Evolutionary conservation across 257 asterid species (phyloP).

Genomic region (Ehretia macrophylla): DNA sequence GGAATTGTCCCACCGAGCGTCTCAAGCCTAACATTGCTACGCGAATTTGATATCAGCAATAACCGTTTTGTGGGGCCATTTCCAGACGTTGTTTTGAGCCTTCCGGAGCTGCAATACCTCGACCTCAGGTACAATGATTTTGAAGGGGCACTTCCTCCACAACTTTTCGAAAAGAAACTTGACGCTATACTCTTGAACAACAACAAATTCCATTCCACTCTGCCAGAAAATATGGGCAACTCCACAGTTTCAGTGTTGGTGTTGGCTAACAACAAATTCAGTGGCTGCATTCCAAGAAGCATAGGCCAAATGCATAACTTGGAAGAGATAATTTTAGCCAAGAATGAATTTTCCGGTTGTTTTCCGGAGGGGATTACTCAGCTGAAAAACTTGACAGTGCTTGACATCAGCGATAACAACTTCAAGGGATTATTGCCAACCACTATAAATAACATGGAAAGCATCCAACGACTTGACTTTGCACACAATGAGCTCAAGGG

Average conservation of each 20-base stretch:
- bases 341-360: conserved; percentile 65
- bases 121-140: conserved; percentile 84
- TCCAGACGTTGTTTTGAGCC: conserved; percentile 48
- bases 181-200: conserved; percentile 67
- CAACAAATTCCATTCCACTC: conserved; percentile 45
- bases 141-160: conserved; percentile 64
- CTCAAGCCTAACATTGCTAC: conserved; percentile 28
- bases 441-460: conserved; percentile 44
- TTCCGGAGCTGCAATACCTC: conserved; percentile 56
- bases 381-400: conserved; percentile 35
- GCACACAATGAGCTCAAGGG: conserved; percentile 47
- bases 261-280: conserved; percentile 45
- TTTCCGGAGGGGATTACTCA: conserved; percentile 62
- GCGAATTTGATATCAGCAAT: conserved; percentile 85
- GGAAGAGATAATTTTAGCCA: conserved; percentile 43
- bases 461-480: conserved; percentile 31
- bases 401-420: conserved; percentile 51
- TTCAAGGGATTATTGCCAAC: conserved; percentile 55
- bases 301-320: conserved; percentile 63
- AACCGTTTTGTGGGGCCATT: conserved; percentile 82
- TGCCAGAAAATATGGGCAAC: conserved; percentile 71
- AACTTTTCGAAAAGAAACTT: conserved; percentile 25
- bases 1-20: conserved; percentile 67
- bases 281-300: conserved; percentile 67
- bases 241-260: conserved; percentile 66